phyloP scores from a whole-genome alignment of 805 yeast species.

The Teunomyces funiuensis region DNA sequence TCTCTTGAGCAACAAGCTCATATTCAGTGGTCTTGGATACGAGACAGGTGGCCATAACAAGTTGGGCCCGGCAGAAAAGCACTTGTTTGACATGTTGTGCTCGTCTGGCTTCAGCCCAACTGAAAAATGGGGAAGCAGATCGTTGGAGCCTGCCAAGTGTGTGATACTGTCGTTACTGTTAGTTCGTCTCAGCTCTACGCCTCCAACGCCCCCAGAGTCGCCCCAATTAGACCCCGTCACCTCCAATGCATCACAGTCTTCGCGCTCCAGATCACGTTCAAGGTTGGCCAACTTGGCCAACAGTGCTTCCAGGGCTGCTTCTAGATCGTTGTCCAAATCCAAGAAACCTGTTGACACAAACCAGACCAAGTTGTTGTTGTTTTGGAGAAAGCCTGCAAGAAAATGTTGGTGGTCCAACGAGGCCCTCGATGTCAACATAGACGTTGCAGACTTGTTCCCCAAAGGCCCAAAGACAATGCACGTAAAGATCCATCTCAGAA shows the following conservation, averaged over 20 bases:
- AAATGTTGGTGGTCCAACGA: conserved; percentile 97
- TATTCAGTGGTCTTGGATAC: conserved; percentile 81
- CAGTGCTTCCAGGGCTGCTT: conserved; percentile 54
- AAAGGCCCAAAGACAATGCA: conserved; percentile 23
- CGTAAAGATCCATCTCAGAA: conserved; percentile 78
- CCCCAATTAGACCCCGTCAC: conserved; percentile 41
- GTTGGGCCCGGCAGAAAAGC: conserved; percentile 90
- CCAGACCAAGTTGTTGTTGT: conserved; percentile 68
- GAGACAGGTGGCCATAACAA: conserved; percentile 42
- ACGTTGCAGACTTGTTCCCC: conserved; percentile 21
- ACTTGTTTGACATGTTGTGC: conserved; percentile 90
- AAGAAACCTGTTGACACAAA: conserved; percentile 39
- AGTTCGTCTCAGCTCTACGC: conserved; percentile 50
- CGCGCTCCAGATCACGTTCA: conserved; percentile 45
- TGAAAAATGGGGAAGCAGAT: conserved; percentile 84
- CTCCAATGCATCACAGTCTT: conserved; percentile 36
- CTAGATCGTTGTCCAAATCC: conserved; percentile 58
- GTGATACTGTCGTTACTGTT: conserved; percentile 83
- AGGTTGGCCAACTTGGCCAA: conserved; percentile 61
- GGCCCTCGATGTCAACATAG: conserved; percentile 44
- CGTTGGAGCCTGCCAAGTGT: conserved; percentile 83
- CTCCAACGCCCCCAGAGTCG: conserved; percentile 41
- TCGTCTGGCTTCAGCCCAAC: conserved; percentile 72
- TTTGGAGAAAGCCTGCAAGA: conserved; percentile 98
- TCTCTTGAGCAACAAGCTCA: conserved; percentile 53